Evolutionary conservation across 352 stramenopile species (phyloP).

Genomic region (Phytophthora idaei): DNA sequence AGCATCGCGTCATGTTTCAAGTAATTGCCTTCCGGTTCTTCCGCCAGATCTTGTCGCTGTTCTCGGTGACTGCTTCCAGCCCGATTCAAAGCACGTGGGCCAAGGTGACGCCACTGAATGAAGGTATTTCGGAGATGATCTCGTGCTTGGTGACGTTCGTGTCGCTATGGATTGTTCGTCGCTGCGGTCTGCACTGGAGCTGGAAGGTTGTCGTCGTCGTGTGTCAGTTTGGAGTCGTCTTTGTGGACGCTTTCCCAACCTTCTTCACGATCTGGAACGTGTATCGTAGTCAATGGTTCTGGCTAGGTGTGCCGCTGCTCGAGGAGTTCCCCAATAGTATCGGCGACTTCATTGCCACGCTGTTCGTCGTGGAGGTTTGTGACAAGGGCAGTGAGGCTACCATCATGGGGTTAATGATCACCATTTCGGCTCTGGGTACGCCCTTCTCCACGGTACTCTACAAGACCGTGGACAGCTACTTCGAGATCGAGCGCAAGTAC

Average conservation of each 20-base stretch:
- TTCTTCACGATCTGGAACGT: constrained; percentile 75
- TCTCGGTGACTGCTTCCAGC: constrained; percentile 53
- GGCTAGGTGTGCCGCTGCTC: constrained; percentile 58
- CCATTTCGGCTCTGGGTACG: constrained; percentile 45
- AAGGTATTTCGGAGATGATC: constrained; percentile 54
- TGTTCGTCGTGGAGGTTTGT: constrained; percentile 63
- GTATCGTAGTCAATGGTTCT: constrained; percentile 75
- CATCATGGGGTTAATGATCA: constrained; percentile 52
- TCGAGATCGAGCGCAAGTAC: constrained; percentile 57
- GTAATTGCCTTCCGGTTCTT: constrained; percentile 64
- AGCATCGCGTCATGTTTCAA: constrained; percentile 60
- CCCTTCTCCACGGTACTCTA: constrained; percentile 61
- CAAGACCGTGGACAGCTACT: constrained; percentile 61
- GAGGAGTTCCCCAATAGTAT: constrained; percentile 57
- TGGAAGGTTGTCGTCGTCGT: constrained; percentile 52
- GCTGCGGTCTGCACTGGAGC: constrained; percentile 60
- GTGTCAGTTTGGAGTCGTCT: constrained; percentile 49
- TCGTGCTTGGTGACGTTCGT: constrained; percentile 46
- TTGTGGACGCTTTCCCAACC: constrained; percentile 51
- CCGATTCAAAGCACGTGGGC: constrained; percentile 61
- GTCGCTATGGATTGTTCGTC: constrained; percentile 46
- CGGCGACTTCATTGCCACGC: constrained; percentile 47
- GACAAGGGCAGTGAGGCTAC: constrained; percentile 57
- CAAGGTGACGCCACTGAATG: constrained; percentile 63
- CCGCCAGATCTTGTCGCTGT: constrained; percentile 48